phyloP scores from a whole-genome alignment of 441 rosid species.

The Breynia disticha region DNA sequence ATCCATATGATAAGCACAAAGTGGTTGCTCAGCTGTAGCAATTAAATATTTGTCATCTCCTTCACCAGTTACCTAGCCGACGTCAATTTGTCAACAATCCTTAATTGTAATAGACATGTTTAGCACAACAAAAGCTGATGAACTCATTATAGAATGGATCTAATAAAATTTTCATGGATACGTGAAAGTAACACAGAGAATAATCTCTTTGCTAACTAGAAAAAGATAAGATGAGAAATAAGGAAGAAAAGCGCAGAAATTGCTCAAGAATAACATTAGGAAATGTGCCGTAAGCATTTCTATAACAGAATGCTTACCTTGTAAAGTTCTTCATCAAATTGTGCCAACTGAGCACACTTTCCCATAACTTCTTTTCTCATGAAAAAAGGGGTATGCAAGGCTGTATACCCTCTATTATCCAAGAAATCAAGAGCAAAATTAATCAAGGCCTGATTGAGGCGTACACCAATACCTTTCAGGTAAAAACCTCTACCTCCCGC shows the following conservation, averaged over 20 bases:
- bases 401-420: slow-evolving; percentile 55
- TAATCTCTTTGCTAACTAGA: too few relatives aligned
- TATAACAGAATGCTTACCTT: slow-evolving; percentile 31
- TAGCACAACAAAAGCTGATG: too few relatives aligned
- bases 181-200: too few relatives aligned
- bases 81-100: neutral
- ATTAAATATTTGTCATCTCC: slow-evolving; percentile 95
- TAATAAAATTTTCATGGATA: too few relatives aligned
- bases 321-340: slow-evolving; percentile 92
- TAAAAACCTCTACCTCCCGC: slow-evolving; percentile 93
- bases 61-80: slow-evolving; percentile 72
- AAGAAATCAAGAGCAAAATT: slow-evolving; percentile 67
- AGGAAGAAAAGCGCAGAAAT: too few relatives aligned
- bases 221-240: too few relatives aligned
- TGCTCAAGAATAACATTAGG: too few relatives aligned
- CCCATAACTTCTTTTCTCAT: slow-evolving; percentile 92
- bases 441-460: slow-evolving; percentile 84
- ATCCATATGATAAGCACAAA: slow-evolving; percentile 75
- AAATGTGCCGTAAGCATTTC: too few relatives aligned
- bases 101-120: too few relatives aligned
- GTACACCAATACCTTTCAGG: slow-evolving; percentile 72
- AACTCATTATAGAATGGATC: too few relatives aligned
- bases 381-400: slow-evolving; percentile 80
- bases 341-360: slow-evolving; percentile 88
- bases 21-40: slow-evolving; percentile 91